Base-by-base conservation (phyloP, 331 rosid genomes). In the Malus hybrid region DNA sequence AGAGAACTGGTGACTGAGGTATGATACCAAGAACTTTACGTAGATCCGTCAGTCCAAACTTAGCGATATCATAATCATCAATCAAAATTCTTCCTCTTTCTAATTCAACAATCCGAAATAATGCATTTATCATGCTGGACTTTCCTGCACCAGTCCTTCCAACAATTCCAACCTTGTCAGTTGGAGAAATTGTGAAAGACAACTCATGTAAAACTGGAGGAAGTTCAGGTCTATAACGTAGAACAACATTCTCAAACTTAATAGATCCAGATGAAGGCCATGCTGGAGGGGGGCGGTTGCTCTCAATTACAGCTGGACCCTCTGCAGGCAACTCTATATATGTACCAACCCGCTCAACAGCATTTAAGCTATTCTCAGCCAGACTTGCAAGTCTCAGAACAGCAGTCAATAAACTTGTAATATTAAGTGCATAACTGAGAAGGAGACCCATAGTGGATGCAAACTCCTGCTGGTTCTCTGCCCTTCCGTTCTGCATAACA, bases 281-380 rank as follows among this genome's bases (percentile, higher is more conserved):
- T 7, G 72, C 87, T 5, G 86, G 86, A 70, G 89, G 85, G 28
- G 89, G 89, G 46, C 85, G 86, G 72, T 80, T 85, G 77, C 64
- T 44, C 77, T 85, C 84, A 79, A 85, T 71, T 65, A 85, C 36
- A 70, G 72, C 5, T 6, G 85, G 83, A 71, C 83, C 86, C 68
- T 94, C 99, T 2, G 99, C 78, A 65, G 97, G 97, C 82, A 94
- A 85, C 75, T 90, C 97, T 44, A 92, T 84, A 34, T 91, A 92
- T 15, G 92, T 87, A 55, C 97, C 97, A 62, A 87, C 71, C 72
- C 99, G 90, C 88, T 94, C 99, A 57, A 94, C 99, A 16, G 89
- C 79, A 53, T 85, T 85, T 60, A 82, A 80, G 63, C 89, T 85
- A 66, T 85, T 85, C 80, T 85, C 89, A 15, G 86, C 89, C 66